Base-by-base conservation (phyloP, 2,329 filamentous ascomycete genomes). In the Epichloe gansuensis region DNA sequence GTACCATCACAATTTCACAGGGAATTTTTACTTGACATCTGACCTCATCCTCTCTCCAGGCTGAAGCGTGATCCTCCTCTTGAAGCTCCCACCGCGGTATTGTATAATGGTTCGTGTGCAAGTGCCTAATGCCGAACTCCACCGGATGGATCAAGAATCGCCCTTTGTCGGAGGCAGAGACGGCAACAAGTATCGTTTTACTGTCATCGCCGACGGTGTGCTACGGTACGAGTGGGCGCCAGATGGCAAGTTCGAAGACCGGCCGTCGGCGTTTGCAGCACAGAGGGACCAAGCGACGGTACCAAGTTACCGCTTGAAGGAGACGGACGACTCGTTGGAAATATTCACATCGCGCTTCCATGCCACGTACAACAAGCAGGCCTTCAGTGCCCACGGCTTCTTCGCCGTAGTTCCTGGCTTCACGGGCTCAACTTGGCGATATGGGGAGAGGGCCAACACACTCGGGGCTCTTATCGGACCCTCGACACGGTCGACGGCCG, bases 141-240 rank as follows among this genome's bases (percentile, higher is more conserved):
- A 6, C 41, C 31, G 12, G 9, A n/a, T 25, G 31, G 12, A 11
- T 23, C 39, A 15, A 23, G 15, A 17, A 6, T 49, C 51, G 35
- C 50, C 56, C 13, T 48, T 57, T 21, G 50, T 62, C 37, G 56
- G 56, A 9, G 58, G 59, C 44, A 54, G 45, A 6, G 35, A 54
- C 13, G 57, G 57, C 4, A 54, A 58, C 17, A 60, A 75, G 47
- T 83, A 78, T 63, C 76, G 81, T 51, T 83, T 84, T 61, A 82
- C 76, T 8, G 57, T 84, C 46, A 69, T 85, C 47, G 75, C 72
- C 9, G 74, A 81, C 49, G 69, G 74, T 2, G 67, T 83, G 2
- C 57, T 84, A 31, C 76, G 81, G 35, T 82, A 78, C 56, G 81
- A 84, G 65, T 85, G 78, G 78, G 74, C 80, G 0, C 67, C 72